Conservation (phyloP, 2,329 filamentous ascomycete genomes). For the Aspergillus awamori region DNA sequence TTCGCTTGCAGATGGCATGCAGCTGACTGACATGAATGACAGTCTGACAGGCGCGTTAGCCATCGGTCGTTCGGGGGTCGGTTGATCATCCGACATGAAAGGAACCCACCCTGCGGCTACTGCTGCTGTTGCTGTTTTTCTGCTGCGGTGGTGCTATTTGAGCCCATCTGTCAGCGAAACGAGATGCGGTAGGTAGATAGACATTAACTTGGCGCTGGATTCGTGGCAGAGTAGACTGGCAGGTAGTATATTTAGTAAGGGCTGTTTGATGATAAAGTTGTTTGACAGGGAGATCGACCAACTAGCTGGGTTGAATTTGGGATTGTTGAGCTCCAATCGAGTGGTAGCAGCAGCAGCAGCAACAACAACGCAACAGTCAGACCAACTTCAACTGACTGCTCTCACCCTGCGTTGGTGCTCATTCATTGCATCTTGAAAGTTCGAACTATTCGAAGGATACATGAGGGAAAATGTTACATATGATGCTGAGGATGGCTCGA, state of each 20-base stretch:
- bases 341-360: not conserved
- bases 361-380: not conserved
- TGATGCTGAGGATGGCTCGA: not conserved
- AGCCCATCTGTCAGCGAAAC: not conserved
- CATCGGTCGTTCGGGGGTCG: not conserved
- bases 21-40: constrained; percentile 6
- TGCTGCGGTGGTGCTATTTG: not conserved
- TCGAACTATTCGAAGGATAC: too few relatives aligned
- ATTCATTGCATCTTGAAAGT: not conserved
- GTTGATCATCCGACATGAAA: not conserved
- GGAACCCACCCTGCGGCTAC: not conserved
- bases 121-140: not conserved
- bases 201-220: too few relatives aligned
- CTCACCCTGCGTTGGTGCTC: not conserved
- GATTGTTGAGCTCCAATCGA: not conserved
- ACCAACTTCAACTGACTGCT: not conserved
- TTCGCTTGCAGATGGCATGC: not conserved
- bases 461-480: not conserved
- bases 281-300: not conserved
- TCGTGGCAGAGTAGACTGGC: too few relatives aligned
- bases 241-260: too few relatives aligned
- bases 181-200: too few relatives aligned
- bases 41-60: constrained; percentile 6
- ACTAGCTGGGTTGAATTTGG: not conserved
- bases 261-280: too few relatives aligned